Base-by-base conservation (phyloP, 2,329 filamentous ascomycete species). In the Pseudogymnoascus sp. region DNA sequence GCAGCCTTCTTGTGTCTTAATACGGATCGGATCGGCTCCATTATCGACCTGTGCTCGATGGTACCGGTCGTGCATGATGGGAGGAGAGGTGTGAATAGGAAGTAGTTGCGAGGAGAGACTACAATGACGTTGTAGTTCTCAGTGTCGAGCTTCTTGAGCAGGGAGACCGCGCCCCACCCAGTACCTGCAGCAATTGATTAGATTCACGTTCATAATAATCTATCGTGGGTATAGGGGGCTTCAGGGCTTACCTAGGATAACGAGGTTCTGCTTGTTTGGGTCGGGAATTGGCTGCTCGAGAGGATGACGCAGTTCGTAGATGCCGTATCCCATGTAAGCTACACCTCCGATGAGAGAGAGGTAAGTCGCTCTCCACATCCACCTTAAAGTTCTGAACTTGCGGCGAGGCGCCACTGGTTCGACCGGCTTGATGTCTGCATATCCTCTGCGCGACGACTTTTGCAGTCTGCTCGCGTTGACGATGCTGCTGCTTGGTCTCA, bases 51-150 rank as follows among this genome's bases (percentile, higher is more conserved):
- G 80, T 97, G 94, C 82, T 99, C 94, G 75, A 99, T 94, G 69
- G 91, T 89, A 70, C 94, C 94, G 67, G 93, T 97, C 59, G 94
- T 97, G 78, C 94, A 99, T 73, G 93, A 97, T 66, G 94, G 94
- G 64, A 99, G 85, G 63, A 99, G 86, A 63, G 94, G 94, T 30
- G 94, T 99, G 83, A 99, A 99, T 68, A 99, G 88, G 86, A 99
- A 99, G 84, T 96, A 99, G 80, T 99, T 99, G 74, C 94, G 90
- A 60, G 94, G 94, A 58, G 94, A 97, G 75, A 99, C 90, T 74
- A 99, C 91, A 73, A 97, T 77, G 75, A 97, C 93, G 75, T 99
- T 97, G 85, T 97, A 99, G 83, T 97, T 96, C 76, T 96, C 90
- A 64, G 93, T 97, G 73, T 99, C 92, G 76, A 99, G 89, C 75